Evolutionary conservation across 2,329 filamentous ascomycete genomes (phyloP).

Genomic region (Harringtonia aguacate): DNA sequence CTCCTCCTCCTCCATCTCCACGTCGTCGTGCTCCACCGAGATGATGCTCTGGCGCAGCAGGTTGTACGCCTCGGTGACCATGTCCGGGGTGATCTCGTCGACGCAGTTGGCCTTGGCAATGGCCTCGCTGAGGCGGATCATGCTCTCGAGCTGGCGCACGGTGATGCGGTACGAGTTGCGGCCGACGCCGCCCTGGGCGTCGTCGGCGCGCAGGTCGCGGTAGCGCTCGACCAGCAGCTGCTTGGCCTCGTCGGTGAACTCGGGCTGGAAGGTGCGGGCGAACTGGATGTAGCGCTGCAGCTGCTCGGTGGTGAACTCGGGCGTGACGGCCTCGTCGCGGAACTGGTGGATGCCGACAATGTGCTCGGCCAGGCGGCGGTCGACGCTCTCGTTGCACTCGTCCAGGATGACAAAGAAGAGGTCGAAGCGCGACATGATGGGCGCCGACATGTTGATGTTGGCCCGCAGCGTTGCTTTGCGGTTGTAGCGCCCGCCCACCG

Average conservation of each 20-base stretch:
- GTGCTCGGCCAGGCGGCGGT: slow-evolving; percentile 84
- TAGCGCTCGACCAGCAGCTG: slow-evolving; percentile 81
- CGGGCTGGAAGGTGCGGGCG: slow-evolving; percentile 84
- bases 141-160: slow-evolving; percentile 86
- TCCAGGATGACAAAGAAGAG: slow-evolving; percentile 97
- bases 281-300: slow-evolving; percentile 96
- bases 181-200: slow-evolving; percentile 87
- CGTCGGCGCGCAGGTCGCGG: slow-evolving; percentile 87
- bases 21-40: slow-evolving; percentile 92
- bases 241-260: slow-evolving; percentile 83
- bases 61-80: slow-evolving; percentile 88
- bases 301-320: slow-evolving; percentile 93
- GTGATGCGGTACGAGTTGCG: slow-evolving; percentile 97
- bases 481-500: slow-evolving; percentile 93
- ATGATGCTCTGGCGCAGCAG: slow-evolving; percentile 92
- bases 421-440: slow-evolving; percentile 99
- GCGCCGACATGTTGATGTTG: slow-evolving; percentile 97
- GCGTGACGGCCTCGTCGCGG: slow-evolving; percentile 81
- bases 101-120: slow-evolving; percentile 97
- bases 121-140: slow-evolving; percentile 94
- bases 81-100: slow-evolving; percentile 71
- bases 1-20: slow-evolving; percentile 80
- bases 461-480: slow-evolving; percentile 85
- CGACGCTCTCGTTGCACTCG: slow-evolving; percentile 86
- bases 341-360: slow-evolving; percentile 92